phyloP scores from a whole-genome alignment of 2,329 filamentous ascomycete species.

The Alternaria sp. region DNA sequence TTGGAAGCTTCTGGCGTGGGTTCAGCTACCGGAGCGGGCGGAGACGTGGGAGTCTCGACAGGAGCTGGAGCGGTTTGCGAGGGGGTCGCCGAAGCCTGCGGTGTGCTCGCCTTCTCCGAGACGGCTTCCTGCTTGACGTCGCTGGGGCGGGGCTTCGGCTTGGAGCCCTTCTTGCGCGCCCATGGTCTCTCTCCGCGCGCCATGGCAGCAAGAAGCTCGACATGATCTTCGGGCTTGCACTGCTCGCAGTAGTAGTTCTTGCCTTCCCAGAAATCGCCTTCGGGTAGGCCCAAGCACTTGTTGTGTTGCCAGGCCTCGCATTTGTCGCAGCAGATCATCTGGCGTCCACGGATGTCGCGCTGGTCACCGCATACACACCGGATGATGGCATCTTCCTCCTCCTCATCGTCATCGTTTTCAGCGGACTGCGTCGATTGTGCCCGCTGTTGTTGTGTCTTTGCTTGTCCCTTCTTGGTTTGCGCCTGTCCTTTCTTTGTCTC shows the following conservation, averaged over 20 bases:
- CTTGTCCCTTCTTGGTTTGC: conserved; percentile 54
- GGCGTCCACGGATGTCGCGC: conserved; percentile 79
- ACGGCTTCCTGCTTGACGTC: conserved; percentile 64
- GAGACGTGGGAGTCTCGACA: conserved; percentile 22
- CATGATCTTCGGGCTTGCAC: conserved; percentile 86
- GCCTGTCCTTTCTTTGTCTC: conserved; percentile 49
- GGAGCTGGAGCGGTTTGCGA: conserved; percentile 22
- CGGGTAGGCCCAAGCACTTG: conserved; percentile 88
- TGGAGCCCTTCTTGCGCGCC: conserved; percentile 68
- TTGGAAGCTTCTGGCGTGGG: conserved; percentile 32
- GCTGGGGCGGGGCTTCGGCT: conserved; percentile 70
- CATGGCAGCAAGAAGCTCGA: conserved; percentile 79
- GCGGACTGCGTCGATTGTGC: conserved; percentile 39
- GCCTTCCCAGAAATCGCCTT: conserved; percentile 65
- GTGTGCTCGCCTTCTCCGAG: conserved; percentile 48
- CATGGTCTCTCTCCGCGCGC: conserved; percentile 84
- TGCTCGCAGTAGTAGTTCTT: conserved; percentile 84
- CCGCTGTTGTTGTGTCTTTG: conserved; percentile 53
- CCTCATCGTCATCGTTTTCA: conserved; percentile 52
- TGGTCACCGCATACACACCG: conserved; percentile 93
- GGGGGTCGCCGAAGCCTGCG: conserved; percentile 28
- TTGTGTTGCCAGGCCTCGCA: conserved; percentile 98
- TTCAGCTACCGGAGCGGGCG: conserved; percentile 19
- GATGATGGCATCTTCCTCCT: conserved; percentile 77
- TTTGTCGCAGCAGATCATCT: conserved; percentile 95